Conservation (phyloP, 2,329 filamentous ascomycete genomes). For the Trichoderma atroviride region DNA sequence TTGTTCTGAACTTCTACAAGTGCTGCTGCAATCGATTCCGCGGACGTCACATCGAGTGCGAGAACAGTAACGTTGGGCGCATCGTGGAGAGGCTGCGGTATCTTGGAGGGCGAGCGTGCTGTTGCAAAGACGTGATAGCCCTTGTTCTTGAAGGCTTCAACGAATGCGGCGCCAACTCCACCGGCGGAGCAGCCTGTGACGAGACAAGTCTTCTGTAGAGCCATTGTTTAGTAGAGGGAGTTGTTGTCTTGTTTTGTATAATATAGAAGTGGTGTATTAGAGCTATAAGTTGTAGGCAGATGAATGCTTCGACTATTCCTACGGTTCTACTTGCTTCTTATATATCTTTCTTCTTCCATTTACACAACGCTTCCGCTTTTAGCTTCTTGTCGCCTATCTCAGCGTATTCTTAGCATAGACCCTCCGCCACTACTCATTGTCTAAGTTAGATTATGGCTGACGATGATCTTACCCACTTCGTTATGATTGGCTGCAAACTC, state of each 20-base stretch:
- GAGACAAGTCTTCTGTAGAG: conserved; percentile 33
- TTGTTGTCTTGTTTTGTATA: not conserved
- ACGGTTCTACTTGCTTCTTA: not conserved
- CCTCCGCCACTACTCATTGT: not conserved
- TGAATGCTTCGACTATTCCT: not conserved
- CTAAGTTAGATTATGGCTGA: not conserved
- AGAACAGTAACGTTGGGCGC: conserved; percentile 31
- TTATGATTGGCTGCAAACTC: conserved; percentile 16
- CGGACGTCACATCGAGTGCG: conserved; percentile 33
- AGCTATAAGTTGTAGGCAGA: not conserved
- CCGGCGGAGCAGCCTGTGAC: conserved; percentile 43
- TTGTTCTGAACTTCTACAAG: conserved; percentile 28
- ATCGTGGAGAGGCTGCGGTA: conserved; percentile 26
- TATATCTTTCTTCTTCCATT: not conserved
- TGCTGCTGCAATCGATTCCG: conserved; percentile 31
- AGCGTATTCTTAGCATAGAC: not conserved
- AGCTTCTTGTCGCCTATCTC: not conserved
- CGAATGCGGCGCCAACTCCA: conserved; percentile 38
- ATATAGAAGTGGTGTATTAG: not conserved
- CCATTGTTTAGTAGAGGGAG: not conserved
- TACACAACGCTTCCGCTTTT: not conserved
- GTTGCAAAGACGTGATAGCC: conserved; percentile 39
- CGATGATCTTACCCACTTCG: not conserved
- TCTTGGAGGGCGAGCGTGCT: conserved; percentile 35
- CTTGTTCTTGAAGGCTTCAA: conserved; percentile 34